Conservation (phyloP, 129 eudicot species). For the Artemisia tridentata region DNA sequence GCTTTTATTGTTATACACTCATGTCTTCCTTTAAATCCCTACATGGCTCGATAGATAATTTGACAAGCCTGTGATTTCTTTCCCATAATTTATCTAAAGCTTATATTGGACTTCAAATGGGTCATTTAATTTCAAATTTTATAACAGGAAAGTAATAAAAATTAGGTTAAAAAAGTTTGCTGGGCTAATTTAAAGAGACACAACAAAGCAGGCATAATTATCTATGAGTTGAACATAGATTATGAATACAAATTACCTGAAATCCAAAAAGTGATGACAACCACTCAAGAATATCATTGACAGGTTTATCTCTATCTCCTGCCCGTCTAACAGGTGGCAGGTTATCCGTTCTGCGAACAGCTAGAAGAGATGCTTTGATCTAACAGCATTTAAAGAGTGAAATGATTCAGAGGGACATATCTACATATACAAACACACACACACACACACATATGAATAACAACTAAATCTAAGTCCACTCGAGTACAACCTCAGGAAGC, state of each 20-base stretch:
- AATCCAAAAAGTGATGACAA: constrained; percentile 86
- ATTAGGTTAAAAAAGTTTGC: constrained; percentile 9
- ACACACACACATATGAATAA: background rate
- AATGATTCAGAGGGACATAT: constrained; percentile 12
- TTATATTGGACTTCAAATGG: background rate
- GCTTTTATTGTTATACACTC: no score
- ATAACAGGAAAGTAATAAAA: constrained; percentile 8
- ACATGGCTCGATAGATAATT: no score
- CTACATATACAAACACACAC: background rate
- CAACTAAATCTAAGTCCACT: constrained; percentile 1
- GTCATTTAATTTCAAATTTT: constrained; percentile 15
- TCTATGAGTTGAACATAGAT: constrained; percentile 11
- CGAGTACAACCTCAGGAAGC: constrained; percentile 80
- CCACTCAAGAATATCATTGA: constrained; percentile 95
- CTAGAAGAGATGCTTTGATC: constrained; percentile 83
- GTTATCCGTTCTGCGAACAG: constrained; percentile 56
- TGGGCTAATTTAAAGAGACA: constrained; percentile 5
- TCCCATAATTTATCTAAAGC: background rate
- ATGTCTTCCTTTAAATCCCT: no score
- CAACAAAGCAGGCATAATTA: constrained; percentile 7
- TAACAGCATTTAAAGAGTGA: constrained; percentile 26
- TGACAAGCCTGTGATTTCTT: background rate
- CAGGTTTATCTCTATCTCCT: constrained; percentile 62
- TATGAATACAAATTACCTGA: constrained; percentile 57
- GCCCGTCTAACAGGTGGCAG: constrained; percentile 64